A percentile compares a stretch with the other conserved stretches of the same genome.
These are phyloP conservation scores for Mariannaea sp. DNA, from an alignment of 2,329 filamentous ascomycete species.

Conservation along the genomic window DNA sequence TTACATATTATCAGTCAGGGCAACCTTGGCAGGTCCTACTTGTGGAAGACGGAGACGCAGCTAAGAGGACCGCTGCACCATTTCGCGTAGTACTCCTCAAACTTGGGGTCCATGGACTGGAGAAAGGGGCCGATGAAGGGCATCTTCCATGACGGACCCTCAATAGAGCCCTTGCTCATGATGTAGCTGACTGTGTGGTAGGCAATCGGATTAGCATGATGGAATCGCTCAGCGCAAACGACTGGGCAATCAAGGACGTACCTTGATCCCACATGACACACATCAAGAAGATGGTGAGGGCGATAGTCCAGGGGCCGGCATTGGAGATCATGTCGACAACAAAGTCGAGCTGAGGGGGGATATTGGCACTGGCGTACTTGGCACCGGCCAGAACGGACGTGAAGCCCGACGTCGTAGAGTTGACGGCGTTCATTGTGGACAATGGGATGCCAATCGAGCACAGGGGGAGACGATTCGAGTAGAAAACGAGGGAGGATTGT, in stretches of 20 bases:
- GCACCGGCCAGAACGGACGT: slow-evolving; percentile 70
- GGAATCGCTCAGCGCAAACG: background rate
- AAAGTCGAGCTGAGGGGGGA: slow-evolving; percentile 62
- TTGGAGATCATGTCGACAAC: slow-evolving; percentile 61
- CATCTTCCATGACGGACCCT: slow-evolving; percentile 74
- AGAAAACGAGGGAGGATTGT: background rate
- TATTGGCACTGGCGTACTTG: slow-evolving; percentile 52
- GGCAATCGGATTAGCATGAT: slow-evolving; percentile 26
- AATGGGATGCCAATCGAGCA: slow-evolving; percentile 8
- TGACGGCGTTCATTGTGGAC: slow-evolving; percentile 58
- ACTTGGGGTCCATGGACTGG: slow-evolving; percentile 88
- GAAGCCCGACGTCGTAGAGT: slow-evolving; percentile 69
- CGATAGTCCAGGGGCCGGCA: slow-evolving; percentile 63
- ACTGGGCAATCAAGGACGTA: slow-evolving; percentile 56
- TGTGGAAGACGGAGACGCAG: slow-evolving; percentile 99
- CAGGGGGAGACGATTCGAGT: slow-evolving; percentile 5
- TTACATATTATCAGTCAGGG: background rate
- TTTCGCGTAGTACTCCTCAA: slow-evolving; percentile 87
- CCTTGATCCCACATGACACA: slow-evolving; percentile 88
- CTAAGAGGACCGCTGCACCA: slow-evolving; percentile 91
- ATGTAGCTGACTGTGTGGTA: slow-evolving; percentile 70
- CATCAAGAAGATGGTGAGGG: slow-evolving; percentile 71
- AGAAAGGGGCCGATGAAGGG: slow-evolving; percentile 96
- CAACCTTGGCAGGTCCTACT: slow-evolving; percentile 60
- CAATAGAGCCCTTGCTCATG: slow-evolving; percentile 74